These are phyloP conservation scores for Tubosaeta brunneosetosa DNA, from an alignment of 768 basidiomycete species.

Conservation along the genomic window DNA sequence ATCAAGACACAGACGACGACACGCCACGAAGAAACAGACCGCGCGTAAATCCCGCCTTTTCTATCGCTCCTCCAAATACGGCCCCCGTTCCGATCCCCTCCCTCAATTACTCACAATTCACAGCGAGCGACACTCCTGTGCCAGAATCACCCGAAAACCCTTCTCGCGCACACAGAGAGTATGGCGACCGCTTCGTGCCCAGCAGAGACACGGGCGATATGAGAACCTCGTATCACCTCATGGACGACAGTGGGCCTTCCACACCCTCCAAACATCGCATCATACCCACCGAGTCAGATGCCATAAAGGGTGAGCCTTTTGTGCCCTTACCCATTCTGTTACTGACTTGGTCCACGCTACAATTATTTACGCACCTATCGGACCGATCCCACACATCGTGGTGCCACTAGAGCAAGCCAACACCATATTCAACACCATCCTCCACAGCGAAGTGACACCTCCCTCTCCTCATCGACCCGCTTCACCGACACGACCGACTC, in stretches of 20 bases:
- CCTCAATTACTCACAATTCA: slow-evolving; percentile 48
- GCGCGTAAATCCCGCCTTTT: slow-evolving; percentile 53
- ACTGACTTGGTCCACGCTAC: slow-evolving; percentile 1
- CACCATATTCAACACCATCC: slow-evolving; percentile 69
- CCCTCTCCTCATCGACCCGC: slow-evolving; percentile 57
- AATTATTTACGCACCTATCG: slow-evolving; percentile 12
- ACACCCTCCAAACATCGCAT: slow-evolving; percentile 59
- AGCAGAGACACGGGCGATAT: slow-evolving; percentile 55
- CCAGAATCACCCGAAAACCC: slow-evolving; percentile 40
- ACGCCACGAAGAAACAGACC: slow-evolving; percentile 48
- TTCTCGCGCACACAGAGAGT: slow-evolving; percentile 36
- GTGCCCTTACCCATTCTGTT: neutral
- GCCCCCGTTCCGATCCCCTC: slow-evolving; percentile 49
- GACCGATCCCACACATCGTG: slow-evolving; percentile 13
- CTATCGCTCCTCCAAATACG: slow-evolving; percentile 30
- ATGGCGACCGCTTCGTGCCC: slow-evolving; percentile 62
- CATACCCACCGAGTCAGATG: slow-evolving; percentile 67
- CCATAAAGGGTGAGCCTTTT: slow-evolving; percentile 56
- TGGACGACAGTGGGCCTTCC: slow-evolving; percentile 50
- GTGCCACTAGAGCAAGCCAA: slow-evolving; percentile 70
- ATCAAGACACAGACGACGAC: slow-evolving; percentile 54
- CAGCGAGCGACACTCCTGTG: slow-evolving; percentile 46
- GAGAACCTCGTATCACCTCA: slow-evolving; percentile 57
- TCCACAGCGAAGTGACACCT: slow-evolving; percentile 76
- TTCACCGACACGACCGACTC: slow-evolving; percentile 53